Conservation (phyloP, 129 eudicot genomes). For the Oenanthe sinensis region DNA sequence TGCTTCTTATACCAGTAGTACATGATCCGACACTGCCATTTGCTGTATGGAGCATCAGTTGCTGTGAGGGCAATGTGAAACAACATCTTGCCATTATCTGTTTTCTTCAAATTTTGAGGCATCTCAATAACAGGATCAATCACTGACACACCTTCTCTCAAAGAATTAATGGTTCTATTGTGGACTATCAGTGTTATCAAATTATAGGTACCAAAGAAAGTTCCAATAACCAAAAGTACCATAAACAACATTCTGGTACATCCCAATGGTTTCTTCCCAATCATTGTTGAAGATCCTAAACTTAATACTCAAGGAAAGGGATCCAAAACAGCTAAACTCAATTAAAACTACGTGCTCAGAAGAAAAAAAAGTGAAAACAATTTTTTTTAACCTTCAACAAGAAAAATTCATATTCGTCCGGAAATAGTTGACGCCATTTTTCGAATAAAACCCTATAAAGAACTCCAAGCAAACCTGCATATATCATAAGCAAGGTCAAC, state of each 20-base stretch:
- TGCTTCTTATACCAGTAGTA: conserved; percentile 62
- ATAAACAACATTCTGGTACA: conserved; percentile 31
- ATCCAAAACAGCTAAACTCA: neutral
- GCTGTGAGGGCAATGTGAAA: conserved; percentile 72
- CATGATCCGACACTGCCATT: conserved; percentile 81
- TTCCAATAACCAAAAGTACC: conserved; percentile 45
- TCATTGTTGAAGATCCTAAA: conserved; percentile 19
- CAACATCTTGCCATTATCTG: conserved; percentile 24
- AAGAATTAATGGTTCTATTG: conserved; percentile 24
- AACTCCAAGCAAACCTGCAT: conserved; percentile 8
- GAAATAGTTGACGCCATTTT: neutral
- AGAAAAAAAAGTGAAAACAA: neutral
- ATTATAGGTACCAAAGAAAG: conserved; percentile 55
- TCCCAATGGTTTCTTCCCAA: conserved; percentile 38
- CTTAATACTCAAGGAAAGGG: conserved; percentile 9
- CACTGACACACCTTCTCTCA: conserved; percentile 4
- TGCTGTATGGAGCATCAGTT: conserved; percentile 71
- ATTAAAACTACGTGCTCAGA: neutral
- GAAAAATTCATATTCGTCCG: neutral
- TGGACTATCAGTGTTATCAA: conserved; percentile 31
- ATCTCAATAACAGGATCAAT: conserved; percentile 59
- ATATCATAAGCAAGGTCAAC: neutral
- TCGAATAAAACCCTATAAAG: neutral
- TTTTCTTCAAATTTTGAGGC: conserved; percentile 36
- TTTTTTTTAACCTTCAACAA: neutral